Base-by-base conservation (phyloP, 2,329 filamentous ascomycete species). In the Penicillium rolfsii region DNA sequence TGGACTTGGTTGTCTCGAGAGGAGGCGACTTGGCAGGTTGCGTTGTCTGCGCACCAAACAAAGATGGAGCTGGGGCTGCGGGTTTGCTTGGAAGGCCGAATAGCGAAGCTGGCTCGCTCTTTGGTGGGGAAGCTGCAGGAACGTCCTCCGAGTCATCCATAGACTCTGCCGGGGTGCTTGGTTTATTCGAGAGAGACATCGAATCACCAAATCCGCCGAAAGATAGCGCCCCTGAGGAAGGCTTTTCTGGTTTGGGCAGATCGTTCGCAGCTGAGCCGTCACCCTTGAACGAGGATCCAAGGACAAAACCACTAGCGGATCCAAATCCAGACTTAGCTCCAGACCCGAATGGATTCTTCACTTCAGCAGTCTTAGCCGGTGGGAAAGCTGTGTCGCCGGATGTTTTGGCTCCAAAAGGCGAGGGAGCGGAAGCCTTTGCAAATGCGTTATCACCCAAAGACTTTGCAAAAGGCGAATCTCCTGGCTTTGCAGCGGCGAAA, bases 281-380 rank as follows among this genome's bases (percentile, higher is more conserved):
- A 3, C 70, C 71, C 65, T 80, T 80, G 62, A 82, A 81, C 11
- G 75, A 75, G 26, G 81, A 79, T 1, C 76, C 77, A 24, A 82
- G 65, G 7, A 70, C 72, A 64, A 83, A 83, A n/a, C 70, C 70
- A 60, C 68, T 60, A 14, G 67, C 22, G 24, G 49, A 54, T 7
- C 68, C 64, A 28, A 40, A 53, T 9, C 30, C 48, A 30, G 46
- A 33, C n/a, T 5, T 40, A n/a, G 36, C 14, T 11, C 12, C 26
- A 28, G 69, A 45, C 5, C 73, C 74, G 55, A 78, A 76, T 0
- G 68, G 55, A 33, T 68, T 69, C 55, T 72, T 73, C 24, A 73
- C 55, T 40, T 70, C 70, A 5, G 60, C 63, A 16, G 66, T 58
- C 30, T 72, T 73, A 52, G 72, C 69, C 19, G 71, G 52, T 3